Evolutionary conservation across 78 protist genomes (phyloP).

Genomic region (Protostelium mycophagum): DNA sequence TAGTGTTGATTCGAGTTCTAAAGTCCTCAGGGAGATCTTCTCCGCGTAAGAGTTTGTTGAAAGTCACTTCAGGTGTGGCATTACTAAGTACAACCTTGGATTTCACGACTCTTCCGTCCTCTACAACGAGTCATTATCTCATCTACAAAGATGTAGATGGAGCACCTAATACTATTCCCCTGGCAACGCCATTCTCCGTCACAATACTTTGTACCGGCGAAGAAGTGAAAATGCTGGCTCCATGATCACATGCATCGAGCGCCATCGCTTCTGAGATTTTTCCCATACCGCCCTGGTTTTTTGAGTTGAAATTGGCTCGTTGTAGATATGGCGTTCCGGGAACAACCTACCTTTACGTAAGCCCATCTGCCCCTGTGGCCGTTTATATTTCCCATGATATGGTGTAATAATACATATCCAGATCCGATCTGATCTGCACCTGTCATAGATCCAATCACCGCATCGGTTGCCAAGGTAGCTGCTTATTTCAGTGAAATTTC

Average conservation of each 20-base stretch:
- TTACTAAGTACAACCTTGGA: slow-evolving; percentile 14
- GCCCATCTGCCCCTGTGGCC: slow-evolving; percentile 40
- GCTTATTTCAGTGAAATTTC: background rate
- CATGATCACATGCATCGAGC: background rate
- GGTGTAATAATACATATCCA: slow-evolving; percentile 63
- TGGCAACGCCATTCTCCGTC: background rate
- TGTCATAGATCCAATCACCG: slow-evolving; percentile 60
- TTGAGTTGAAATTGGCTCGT: too few relatives aligned
- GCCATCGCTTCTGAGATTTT: slow-evolving; percentile 13
- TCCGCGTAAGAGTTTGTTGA: background rate
- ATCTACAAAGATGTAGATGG: too few relatives aligned
- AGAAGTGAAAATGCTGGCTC: background rate
- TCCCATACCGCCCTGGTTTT: slow-evolving; percentile 79
- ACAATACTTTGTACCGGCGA: background rate
- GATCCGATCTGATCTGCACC: slow-evolving; percentile 23
- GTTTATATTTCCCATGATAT: slow-evolving; percentile 35
- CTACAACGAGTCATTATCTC: background rate
- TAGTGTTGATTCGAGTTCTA: background rate
- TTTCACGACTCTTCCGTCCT: background rate
- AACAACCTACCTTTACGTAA: slow-evolving; percentile 37
- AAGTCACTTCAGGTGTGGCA: slow-evolving; percentile 24
- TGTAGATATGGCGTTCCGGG: too few relatives aligned
- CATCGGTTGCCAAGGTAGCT: slow-evolving; percentile 66
- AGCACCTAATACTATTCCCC: background rate
- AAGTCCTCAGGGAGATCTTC: background rate